Evolutionary conservation across 345 rosid genomes (phyloP).

Genomic region (Murraya paniculata): DNA sequence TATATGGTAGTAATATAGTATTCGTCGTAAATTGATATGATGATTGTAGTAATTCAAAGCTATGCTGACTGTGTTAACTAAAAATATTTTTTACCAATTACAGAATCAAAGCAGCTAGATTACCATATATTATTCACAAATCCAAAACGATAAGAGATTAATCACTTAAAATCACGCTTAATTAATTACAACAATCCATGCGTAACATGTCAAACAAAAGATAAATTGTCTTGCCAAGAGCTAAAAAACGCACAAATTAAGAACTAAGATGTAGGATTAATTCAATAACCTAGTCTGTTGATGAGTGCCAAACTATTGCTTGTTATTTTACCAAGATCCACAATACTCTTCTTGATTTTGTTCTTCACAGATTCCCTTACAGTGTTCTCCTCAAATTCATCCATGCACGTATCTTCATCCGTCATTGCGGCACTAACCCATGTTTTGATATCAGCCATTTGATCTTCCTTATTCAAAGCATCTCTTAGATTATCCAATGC

Average conservation of each 20-base stretch:
- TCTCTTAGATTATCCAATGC: constrained; percentile 30
- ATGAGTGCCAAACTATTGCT: constrained; percentile 72
- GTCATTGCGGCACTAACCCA: constrained; percentile 77
- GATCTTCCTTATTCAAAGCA: constrained; percentile 19
- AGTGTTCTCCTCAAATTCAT: constrained; percentile 47
- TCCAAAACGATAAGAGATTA: neutral
- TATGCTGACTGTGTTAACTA: no score
- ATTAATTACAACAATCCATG: neutral
- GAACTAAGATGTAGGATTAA: neutral
- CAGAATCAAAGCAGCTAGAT: no score
- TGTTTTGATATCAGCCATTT: constrained; percentile 41
- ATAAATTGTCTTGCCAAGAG: neutral
- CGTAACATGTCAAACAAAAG: neutral
- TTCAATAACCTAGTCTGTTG: constrained; percentile 32
- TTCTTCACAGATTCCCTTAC: constrained; percentile 41
- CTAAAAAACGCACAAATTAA: neutral
- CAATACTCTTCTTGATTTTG: constrained; percentile 35
- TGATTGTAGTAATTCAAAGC: no score
- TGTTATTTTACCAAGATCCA: constrained; percentile 41
- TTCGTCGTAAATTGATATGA: no score
- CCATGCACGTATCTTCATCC: constrained; percentile 63
- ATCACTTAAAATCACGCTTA: neutral
- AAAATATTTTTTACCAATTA: no score
- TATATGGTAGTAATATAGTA: no score
- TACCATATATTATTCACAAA: neutral